Conservation (phyloP, 2,329 filamentous ascomycete genomes). For the Chaetomiaceae sp. region DNA sequence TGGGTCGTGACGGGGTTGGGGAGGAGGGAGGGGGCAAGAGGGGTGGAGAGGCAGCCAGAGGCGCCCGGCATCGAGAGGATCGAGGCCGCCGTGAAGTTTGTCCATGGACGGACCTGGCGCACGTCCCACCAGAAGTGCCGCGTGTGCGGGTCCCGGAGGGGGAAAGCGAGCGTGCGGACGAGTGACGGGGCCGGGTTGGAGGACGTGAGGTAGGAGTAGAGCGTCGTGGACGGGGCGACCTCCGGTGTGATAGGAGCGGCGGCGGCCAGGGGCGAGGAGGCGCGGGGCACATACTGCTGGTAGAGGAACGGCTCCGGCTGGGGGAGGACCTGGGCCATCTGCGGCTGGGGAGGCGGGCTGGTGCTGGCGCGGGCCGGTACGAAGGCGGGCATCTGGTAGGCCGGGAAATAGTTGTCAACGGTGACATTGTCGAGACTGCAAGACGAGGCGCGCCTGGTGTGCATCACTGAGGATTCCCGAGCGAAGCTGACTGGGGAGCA, state of each 20-base stretch:
- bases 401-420: constrained; percentile 74
- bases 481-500: constrained; percentile 60
- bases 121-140: constrained; percentile 97
- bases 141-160: constrained; percentile 58
- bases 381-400: constrained; percentile 67
- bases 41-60: constrained; percentile 64
- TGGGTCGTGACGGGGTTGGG: constrained; percentile 52
- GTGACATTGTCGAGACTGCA: constrained; percentile 62
- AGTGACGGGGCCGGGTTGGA: constrained; percentile 78
- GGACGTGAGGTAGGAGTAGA: constrained; percentile 72
- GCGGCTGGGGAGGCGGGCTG: constrained; percentile 26
- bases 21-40: constrained; percentile 58
- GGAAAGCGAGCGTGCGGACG: constrained; percentile 72
- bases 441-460: constrained; percentile 57
- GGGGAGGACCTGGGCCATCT: constrained; percentile 27
- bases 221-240: constrained; percentile 55
- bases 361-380: constrained; percentile 33
- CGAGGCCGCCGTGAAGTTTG: constrained; percentile 66
- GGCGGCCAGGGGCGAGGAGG: constrained; percentile 41
- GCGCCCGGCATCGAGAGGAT: constrained; percentile 71
- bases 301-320: constrained; percentile 44
- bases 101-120: constrained; percentile 80
- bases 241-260: constrained; percentile 33
- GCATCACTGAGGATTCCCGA: constrained; percentile 40
- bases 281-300: constrained; percentile 43